Base-by-base conservation (phyloP, 495 filamentous ascomycete genomes). In the Ascodesmis nigricans region DNA sequence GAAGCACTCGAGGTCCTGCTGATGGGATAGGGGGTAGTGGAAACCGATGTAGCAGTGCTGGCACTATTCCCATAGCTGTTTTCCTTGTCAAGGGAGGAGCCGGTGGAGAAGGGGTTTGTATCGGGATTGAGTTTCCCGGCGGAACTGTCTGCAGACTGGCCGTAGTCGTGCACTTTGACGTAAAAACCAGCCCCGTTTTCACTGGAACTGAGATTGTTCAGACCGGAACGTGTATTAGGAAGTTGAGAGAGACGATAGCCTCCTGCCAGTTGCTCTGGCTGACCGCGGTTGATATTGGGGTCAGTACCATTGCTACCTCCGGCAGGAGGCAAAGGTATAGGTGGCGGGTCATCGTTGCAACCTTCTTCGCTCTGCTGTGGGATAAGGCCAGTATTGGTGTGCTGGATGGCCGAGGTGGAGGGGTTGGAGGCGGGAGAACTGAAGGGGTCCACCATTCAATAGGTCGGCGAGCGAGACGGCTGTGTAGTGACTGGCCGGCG, bases 311-410 rank as follows among this genome's bases (percentile, higher is more conserved):
- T 16, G 31, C 17, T 31, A 21, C 42, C 39, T 39, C 47, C 47
- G 47, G 40, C 47, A 50, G 46, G 46, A 50, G 47, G 47, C 47
- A 30, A 48, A 50, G 48, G 46, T 50, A 50, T 50, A 49, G 47
- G 47, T 25, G 47, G 47, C 31, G 47, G 47, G 28, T 50, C 47
- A 45, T 50, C 47, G 17, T 48, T 48, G 35, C 47, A 50, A 29
- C 47, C 46, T 45, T 50, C 47, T 11, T 50, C 47, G 21, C 36
- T 38, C 26, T 33, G 31, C 21, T 43, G 32, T 35, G 42, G 30
- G 35, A 44, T 37, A n/a, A 35, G 39, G 45, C 44, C 18, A 41
- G 46, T 46, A 45, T 45, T 39, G 46, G 35, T 40, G n/a, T 49
- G 46, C 33, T 48, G 36, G 41, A 50, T 47, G 38, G 42, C 22